Conservation (phyloP, 2,329 filamentous ascomycete genomes). For the Phyllosticta citriasiana region DNA sequence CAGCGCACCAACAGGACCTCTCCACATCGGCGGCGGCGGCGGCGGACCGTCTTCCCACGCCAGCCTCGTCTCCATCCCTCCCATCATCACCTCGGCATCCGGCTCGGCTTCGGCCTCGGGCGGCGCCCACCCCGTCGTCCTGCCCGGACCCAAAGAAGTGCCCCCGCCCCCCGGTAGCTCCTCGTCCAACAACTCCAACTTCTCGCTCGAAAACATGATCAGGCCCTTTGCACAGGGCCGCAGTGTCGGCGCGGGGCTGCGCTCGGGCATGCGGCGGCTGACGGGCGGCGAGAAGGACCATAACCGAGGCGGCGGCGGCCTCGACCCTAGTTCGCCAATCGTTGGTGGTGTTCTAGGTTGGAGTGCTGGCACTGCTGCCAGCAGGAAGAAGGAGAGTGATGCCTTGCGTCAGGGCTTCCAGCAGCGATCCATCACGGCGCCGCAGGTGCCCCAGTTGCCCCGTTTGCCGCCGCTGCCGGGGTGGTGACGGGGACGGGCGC, state of each 20-base stretch:
- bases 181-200: not conserved
- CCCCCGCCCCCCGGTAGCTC: too few species aligned
- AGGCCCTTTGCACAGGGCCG: slow-evolving; percentile 47
- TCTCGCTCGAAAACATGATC: slow-evolving; percentile 37
- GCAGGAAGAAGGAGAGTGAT: not conserved
- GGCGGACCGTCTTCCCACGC: not conserved
- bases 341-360: not conserved
- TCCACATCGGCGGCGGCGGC: not conserved
- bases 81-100: not conserved
- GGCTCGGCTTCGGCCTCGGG: not conserved
- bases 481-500: not conserved
- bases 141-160: not conserved
- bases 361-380: not conserved
- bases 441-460: not conserved
- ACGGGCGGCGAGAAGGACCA: slow-evolving; percentile 35
- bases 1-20: not conserved
- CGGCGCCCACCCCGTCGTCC: not conserved
- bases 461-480: not conserved
- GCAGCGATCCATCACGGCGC: not conserved
- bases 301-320: not conserved
- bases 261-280: slow-evolving; percentile 51
- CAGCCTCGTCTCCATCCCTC: not conserved
- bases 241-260: slow-evolving; percentile 23
- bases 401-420: not conserved
- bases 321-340: not conserved